Percentiles rank a stretch among this genome's conserved stretches.
Conservation (phyloP, 163 green algal genomes). For the Volvox carteri region DNA sequence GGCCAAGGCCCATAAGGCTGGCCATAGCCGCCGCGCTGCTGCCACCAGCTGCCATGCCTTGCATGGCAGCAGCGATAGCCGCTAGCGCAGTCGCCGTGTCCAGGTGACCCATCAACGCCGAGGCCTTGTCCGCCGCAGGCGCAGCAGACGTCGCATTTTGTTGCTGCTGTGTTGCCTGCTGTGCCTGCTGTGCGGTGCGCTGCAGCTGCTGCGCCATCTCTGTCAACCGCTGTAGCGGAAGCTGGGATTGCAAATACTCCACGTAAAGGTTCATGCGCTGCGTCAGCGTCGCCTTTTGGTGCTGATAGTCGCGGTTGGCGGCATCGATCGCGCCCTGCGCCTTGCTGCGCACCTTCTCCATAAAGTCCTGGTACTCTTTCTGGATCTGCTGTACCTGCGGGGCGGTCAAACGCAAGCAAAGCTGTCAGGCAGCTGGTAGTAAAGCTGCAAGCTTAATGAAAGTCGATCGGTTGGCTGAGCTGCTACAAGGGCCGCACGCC, state of each 20-base stretch:
- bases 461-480: too few species aligned
- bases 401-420: not conserved
- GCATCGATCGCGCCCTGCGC: conserved; percentile 84
- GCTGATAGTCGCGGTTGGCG: conserved; percentile 80
- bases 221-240: conserved; percentile 75
- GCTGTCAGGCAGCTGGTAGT: too few species aligned
- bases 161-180: not conserved
- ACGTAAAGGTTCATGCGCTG: conserved; percentile 79
- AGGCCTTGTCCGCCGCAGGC: not conserved
- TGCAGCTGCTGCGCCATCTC: conserved; percentile 72
- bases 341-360: conserved; percentile 87
- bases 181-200: conserved; percentile 16
- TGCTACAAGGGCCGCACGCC: too few species aligned
- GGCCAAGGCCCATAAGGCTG: conserved; percentile 4
- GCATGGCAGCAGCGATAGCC: conserved; percentile 16
- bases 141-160: conserved; percentile 25
- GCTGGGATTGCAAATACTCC: conserved; percentile 72
- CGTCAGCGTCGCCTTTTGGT: conserved; percentile 75
- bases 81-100: conserved; percentile 57
- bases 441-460: too few species aligned
- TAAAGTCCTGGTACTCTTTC: conserved; percentile 92
- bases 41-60: conserved; percentile 9
- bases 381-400: conserved; percentile 81
- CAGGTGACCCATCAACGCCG: not conserved
- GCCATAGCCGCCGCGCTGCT: not conserved